A percentile compares a stretch with the other conserved stretches of the same genome.
Conservation (phyloP, 75 land plant species). For the Picea sitchensis region DNA sequence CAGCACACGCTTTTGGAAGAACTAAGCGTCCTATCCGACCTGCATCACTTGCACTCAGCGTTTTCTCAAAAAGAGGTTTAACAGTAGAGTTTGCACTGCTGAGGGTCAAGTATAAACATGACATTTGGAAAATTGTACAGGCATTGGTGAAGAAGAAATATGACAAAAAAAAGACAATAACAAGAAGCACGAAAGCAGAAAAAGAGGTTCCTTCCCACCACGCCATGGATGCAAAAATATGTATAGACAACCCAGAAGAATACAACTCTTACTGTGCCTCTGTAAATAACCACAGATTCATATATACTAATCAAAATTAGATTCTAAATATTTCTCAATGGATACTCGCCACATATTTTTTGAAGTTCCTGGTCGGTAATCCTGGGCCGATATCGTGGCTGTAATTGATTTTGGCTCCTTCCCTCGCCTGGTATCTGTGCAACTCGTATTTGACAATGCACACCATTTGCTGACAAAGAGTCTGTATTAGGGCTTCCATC, state of each 20-base stretch:
- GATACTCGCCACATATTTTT: neutral
- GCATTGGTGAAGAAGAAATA: neutral
- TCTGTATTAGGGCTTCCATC: neutral
- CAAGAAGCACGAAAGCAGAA: neutral
- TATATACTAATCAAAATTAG: neutral
- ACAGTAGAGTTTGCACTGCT: constrained; percentile 49
- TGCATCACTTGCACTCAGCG: constrained; percentile 80
- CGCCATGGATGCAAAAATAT: neutral
- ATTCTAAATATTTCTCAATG: neutral
- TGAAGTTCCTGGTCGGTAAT: neutral
- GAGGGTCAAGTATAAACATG: neutral
- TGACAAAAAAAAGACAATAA: neutral
- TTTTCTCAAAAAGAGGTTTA: constrained; percentile 75
- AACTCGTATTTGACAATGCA: neutral
- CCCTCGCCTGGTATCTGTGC: neutral
- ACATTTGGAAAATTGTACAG: neutral
- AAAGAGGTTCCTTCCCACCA: neutral
- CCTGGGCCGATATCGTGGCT: neutral
- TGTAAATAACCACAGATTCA: no score
- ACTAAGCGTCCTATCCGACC: constrained; percentile 70
- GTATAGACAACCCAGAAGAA: neutral
- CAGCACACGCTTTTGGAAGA: constrained; percentile 81
- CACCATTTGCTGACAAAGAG: neutral
- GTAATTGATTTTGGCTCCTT: neutral
- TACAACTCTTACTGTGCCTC: neutral